A percentile compares a stretch with the other conserved stretches of the same genome.
Evolutionary conservation across 345 rosid species (phyloP).

Genomic region (Cardamine occulta): DNA sequence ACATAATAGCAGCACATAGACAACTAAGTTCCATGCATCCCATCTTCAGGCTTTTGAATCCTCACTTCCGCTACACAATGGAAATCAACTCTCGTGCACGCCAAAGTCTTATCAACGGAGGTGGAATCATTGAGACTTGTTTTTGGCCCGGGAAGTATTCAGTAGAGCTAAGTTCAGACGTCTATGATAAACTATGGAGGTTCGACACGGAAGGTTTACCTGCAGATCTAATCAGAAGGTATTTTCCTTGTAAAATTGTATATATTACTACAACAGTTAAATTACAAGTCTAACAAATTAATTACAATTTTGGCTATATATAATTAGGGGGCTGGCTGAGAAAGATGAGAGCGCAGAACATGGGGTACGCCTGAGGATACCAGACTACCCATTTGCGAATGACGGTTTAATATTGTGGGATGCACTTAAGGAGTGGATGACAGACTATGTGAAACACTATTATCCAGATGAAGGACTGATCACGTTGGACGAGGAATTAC

Average conservation of each 20-base stretch:
- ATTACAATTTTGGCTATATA: neutral
- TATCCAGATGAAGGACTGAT: slow-evolving; percentile 30
- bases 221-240: slow-evolving; percentile 44
- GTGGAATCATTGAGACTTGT: slow-evolving; percentile 63
- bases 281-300: neutral
- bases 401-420: slow-evolving; percentile 47
- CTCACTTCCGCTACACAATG: slow-evolving; percentile 83
- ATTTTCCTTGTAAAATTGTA: neutral
- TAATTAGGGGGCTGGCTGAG: slow-evolving; percentile 41
- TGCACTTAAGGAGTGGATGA: slow-evolving; percentile 43
- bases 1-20: slow-evolving; percentile 66
- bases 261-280: neutral
- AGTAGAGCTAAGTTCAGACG: slow-evolving; percentile 58
- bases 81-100: slow-evolving; percentile 80
- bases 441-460: slow-evolving; percentile 44
- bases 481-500: slow-evolving; percentile 38
- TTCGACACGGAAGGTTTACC: slow-evolving; percentile 46
- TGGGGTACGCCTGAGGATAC: slow-evolving; percentile 40
- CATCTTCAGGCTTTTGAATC: slow-evolving; percentile 58
- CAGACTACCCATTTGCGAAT: slow-evolving; percentile 46
- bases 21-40: slow-evolving; percentile 80
- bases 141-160: slow-evolving; percentile 66
- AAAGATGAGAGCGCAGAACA: slow-evolving; percentile 36
- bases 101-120: slow-evolving; percentile 55
- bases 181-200: slow-evolving; percentile 43